Evolutionary conservation across 345 rosid species (phyloP).

Genomic region (Aurinia saxatilis): DNA sequence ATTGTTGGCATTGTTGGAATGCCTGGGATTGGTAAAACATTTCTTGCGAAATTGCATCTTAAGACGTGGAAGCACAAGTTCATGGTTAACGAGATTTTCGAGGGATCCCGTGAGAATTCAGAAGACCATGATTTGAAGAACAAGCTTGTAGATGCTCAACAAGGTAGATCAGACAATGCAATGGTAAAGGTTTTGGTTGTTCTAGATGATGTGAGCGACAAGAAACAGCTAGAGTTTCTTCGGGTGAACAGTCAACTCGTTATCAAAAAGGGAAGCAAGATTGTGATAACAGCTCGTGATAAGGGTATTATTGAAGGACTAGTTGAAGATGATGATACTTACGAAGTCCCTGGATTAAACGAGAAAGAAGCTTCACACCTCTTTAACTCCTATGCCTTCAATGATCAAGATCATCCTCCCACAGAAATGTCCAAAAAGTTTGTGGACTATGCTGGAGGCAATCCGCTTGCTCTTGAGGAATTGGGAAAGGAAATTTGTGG

Average conservation of each 20-base stretch:
- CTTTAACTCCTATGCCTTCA: conserved; percentile 3
- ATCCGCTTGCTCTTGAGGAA: conserved; percentile 27
- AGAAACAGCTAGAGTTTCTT: not conserved
- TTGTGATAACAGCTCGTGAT: too few relatives aligned
- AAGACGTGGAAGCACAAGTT: not conserved
- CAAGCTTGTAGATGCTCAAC: too few relatives aligned
- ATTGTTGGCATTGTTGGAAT: conserved; percentile 5
- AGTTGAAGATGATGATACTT: not conserved
- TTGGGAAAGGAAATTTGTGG: conserved; percentile 6
- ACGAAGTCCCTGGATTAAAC: not conserved
- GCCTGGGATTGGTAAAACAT: conserved; percentile 5
- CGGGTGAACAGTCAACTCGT: not conserved
- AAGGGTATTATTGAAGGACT: not conserved
- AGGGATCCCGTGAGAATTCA: not conserved
- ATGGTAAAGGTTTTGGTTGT: not conserved
- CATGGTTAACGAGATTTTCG: not conserved
- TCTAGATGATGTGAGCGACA: conserved; percentile 1
- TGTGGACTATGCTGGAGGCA: conserved; percentile 14
- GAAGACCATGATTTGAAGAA: not conserved
- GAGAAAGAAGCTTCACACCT: conserved; percentile 1
- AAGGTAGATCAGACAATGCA: not conserved
- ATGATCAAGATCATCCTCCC: not conserved
- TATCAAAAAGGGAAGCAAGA: not conserved
- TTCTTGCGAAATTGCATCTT: not conserved
- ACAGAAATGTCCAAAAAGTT: not conserved